Conservation (phyloP, 2,329 filamentous ascomycete species). For the Xylariaceae sp. region DNA sequence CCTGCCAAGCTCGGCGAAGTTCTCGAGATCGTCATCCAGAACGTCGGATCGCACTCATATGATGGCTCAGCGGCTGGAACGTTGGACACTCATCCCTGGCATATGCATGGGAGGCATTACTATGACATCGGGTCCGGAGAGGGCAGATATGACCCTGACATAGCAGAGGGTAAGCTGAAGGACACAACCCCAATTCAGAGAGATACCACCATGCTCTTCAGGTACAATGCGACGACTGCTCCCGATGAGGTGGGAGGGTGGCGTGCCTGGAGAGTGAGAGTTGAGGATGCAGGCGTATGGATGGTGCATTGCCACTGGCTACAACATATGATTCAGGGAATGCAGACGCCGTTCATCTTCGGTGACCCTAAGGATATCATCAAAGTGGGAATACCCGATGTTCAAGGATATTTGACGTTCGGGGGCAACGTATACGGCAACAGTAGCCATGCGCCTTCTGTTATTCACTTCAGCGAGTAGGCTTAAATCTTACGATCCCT, state of each 20-base stretch:
- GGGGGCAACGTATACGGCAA: conserved; percentile 24
- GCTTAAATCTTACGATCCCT: too few species aligned
- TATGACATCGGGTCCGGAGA: conserved; percentile 21
- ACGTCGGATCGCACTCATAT: conserved; percentile 9
- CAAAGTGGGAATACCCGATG: conserved; percentile 11
- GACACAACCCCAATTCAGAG: conserved; percentile 15
- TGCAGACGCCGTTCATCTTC: conserved; percentile 22
- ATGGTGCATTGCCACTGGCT: conserved; percentile 22
- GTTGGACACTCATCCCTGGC: conserved; percentile 22
- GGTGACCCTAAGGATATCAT: conserved; percentile 21
- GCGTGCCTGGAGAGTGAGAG: conserved; percentile 21
- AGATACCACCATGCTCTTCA: conserved; percentile 19
- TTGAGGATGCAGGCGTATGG: conserved; percentile 21
- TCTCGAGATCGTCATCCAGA: conserved; percentile 23
- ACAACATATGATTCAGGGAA: conserved; percentile 22
- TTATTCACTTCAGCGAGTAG: conserved; percentile 17
- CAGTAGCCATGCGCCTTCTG: conserved; percentile 19
- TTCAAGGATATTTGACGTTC: conserved; percentile 17
- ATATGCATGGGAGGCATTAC: conserved; percentile 24
- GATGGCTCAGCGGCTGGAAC: conserved; percentile 9
- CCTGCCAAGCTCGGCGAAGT: conserved; percentile 21
- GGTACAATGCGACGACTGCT: conserved; percentile 19
- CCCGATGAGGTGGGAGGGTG: conserved; percentile 11
- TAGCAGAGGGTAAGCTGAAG: conserved; percentile 15
- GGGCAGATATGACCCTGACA: conserved; percentile 12